Evolutionary conservation across 768 basidiomycete species (phyloP).

Genomic region (Crassisporium funariophilum): DNA sequence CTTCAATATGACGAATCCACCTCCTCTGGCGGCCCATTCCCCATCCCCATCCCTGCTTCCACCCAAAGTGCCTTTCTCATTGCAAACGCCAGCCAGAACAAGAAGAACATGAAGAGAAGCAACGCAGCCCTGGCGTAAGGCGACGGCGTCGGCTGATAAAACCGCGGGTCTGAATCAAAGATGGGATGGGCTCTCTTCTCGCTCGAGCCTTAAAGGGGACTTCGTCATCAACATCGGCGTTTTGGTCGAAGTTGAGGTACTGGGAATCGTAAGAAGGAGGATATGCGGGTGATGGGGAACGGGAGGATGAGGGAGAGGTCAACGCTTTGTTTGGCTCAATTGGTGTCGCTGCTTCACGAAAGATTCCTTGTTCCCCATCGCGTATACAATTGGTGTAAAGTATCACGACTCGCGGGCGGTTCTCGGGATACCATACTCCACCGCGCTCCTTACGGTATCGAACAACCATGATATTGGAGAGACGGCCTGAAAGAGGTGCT

Average conservation of each 20-base stretch:
- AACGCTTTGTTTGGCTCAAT: no score
- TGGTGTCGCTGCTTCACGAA: no score
- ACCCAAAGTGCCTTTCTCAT: conserved; percentile 30
- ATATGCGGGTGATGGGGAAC: conserved; percentile 16
- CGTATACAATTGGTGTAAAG: no score
- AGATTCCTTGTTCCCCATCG: no score
- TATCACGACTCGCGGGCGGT: conserved; percentile 57
- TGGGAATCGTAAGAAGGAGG: conserved; percentile 20
- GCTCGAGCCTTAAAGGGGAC: conserved; percentile 14
- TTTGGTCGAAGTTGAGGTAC: conserved; percentile 6
- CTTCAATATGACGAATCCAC: conserved; percentile 22
- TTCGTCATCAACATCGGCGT: conserved; percentile 19
- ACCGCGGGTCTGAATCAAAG: conserved; percentile 43
- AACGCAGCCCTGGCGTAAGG: conserved; percentile 53
- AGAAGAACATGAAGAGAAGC: conserved; percentile 39
- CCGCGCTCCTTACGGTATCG: conserved; percentile 46
- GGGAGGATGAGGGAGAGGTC: conserved; percentile 11
- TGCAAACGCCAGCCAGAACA: conserved; percentile 42
- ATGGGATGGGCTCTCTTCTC: conserved; percentile 16
- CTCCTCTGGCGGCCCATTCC: conserved; percentile 8
- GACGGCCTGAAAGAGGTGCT: conserved; percentile 53
- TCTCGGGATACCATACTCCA: conserved; percentile 66
- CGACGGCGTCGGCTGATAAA: conserved; percentile 52
- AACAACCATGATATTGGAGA: conserved; percentile 55
- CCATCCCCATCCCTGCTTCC: conserved; percentile 21